Evolutionary conservation across 2,329 filamentous ascomycete species (phyloP).

Genomic region (Monosporascus sp.): DNA sequence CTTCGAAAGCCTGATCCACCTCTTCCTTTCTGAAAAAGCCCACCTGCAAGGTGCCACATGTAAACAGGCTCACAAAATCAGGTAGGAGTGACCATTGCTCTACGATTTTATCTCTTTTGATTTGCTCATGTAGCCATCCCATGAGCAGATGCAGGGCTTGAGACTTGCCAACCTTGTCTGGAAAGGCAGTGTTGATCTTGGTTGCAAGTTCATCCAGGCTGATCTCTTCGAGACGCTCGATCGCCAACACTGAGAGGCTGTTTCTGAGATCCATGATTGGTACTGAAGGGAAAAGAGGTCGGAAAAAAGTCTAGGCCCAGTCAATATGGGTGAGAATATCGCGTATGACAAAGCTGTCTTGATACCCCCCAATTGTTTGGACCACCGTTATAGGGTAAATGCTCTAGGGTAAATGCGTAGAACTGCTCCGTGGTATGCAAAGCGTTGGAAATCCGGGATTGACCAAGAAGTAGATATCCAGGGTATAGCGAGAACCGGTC

Average conservation of each 20-base stretch:
- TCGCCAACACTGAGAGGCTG: constrained; percentile 1
- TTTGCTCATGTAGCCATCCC: constrained; percentile 22
- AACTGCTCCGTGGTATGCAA: too few species aligned
- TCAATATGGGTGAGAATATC: too few species aligned
- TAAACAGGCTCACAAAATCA: constrained; percentile 17
- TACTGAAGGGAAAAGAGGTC: not conserved
- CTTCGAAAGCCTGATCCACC: constrained; percentile 13
- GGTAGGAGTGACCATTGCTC: constrained; percentile 10
- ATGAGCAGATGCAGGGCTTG: constrained; percentile 14
- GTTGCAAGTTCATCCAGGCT: constrained; percentile 10
- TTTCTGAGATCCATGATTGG: constrained; percentile 13
- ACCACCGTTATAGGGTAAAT: too few species aligned
- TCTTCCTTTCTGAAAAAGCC: constrained; percentile 9
- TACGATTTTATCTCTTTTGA: constrained; percentile 15
- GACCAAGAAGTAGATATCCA: too few species aligned
- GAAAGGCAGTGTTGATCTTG: constrained; percentile 4
- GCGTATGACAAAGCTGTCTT: too few species aligned
- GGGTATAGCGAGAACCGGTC: too few species aligned
- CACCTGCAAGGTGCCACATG: constrained; percentile 3
- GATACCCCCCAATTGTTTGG: too few species aligned
- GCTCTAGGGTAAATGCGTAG: too few species aligned
- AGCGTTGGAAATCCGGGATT: too few species aligned
- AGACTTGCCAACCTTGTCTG: constrained; percentile 2
- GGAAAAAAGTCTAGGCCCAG: not conserved
- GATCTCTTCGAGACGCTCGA: constrained; percentile 7